phyloP scores from a whole-genome alignment of 2,329 filamentous ascomycete species.

The Fusarium sp. region DNA sequence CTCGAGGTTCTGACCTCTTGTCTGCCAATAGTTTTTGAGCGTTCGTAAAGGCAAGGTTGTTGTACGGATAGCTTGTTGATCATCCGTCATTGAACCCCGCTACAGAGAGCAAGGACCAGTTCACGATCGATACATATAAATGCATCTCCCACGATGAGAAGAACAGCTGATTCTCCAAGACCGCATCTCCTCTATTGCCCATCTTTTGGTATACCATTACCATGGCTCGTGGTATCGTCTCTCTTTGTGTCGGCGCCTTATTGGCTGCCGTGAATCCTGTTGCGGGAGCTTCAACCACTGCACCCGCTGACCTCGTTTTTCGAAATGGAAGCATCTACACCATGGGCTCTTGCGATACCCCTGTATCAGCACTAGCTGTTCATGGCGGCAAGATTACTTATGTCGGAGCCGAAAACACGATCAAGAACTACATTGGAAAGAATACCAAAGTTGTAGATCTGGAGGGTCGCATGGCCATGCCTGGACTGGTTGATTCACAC shows the following conservation, averaged over 20 bases:
- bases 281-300: neutral
- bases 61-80: neutral
- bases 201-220: neutral
- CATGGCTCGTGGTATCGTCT: constrained; percentile 31
- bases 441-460: constrained; percentile 41
- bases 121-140: neutral
- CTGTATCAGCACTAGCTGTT: constrained; percentile 34
- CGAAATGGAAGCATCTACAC: constrained; percentile 44
- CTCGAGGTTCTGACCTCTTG: neutral
- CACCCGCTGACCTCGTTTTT: constrained; percentile 38
- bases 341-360: constrained; percentile 24
- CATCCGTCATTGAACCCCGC: neutral
- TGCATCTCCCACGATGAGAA: neutral
- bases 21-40: neutral
- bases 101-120: neutral
- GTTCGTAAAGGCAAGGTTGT: neutral
- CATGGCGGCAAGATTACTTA: constrained; percentile 35
- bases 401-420: constrained; percentile 28
- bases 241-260: constrained; percentile 26
- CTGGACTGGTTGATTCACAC: constrained; percentile 43
- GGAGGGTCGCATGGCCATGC: constrained; percentile 44
- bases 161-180: neutral
- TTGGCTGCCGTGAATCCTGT: constrained; percentile 11
- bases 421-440: constrained; percentile 36
- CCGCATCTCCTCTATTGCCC: neutral